Conservation (phyloP, 768 basidiomycete genomes). For the Suillus tomentosus region DNA sequence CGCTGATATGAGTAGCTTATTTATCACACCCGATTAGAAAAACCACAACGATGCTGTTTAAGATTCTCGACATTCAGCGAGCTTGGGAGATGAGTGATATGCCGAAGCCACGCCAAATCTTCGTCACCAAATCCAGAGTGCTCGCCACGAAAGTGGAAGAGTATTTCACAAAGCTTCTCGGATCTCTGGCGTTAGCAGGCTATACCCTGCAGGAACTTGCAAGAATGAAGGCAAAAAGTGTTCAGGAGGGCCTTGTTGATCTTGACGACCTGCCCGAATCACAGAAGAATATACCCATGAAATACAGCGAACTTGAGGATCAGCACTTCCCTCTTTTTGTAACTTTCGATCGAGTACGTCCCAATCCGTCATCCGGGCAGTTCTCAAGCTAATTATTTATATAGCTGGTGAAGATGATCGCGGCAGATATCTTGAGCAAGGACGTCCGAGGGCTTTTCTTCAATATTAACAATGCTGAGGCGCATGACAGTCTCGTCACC, state of each 20-base stretch:
- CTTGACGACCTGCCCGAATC: constrained; percentile 37
- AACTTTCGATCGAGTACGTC: constrained; percentile 59
- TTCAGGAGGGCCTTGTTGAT: constrained; percentile 37
- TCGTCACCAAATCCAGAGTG: constrained; percentile 69
- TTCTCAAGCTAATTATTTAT: constrained; percentile 1
- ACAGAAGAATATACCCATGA: constrained; percentile 36
- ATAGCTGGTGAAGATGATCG: constrained; percentile 31
- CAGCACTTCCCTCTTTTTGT: constrained; percentile 70
- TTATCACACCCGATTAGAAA: constrained; percentile 43
- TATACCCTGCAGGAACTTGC: constrained; percentile 42
- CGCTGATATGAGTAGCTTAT: not conserved
- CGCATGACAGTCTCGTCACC: constrained; percentile 36
- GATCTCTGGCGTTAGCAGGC: constrained; percentile 42
- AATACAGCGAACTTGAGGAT: constrained; percentile 58
- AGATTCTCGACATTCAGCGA: constrained; percentile 70
- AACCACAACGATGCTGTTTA: constrained; percentile 77
- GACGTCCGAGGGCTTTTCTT: constrained; percentile 26
- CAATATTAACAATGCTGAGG: constrained; percentile 17
- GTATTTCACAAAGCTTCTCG: constrained; percentile 55
- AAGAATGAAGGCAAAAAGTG: constrained; percentile 22
- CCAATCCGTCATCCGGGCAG: not conserved
- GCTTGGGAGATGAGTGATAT: constrained; percentile 45
- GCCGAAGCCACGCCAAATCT: constrained; percentile 63
- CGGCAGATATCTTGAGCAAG: constrained; percentile 33
- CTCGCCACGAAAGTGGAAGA: constrained; percentile 73